Evolutionary conservation across 495 filamentous ascomycete species (phyloP), one percentile per base, ranked within the genome.

Genomic region (Cenococcum geophilum): DNA sequence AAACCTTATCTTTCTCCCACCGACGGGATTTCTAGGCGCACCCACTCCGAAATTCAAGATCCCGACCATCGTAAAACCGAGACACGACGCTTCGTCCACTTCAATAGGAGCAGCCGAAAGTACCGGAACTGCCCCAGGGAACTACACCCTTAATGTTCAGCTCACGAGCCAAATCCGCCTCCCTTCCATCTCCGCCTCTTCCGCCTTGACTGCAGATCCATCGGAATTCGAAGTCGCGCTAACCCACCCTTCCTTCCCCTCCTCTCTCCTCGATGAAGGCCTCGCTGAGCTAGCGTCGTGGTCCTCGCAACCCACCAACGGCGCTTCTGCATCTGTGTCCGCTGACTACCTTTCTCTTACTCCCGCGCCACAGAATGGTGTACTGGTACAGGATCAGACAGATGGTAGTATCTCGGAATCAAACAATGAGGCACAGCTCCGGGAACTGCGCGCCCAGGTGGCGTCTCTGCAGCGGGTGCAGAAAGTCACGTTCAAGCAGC

Each of bases 31-130:
- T 42, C 73, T 81, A 8, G 54, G 71, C 1, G 56, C 45, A 5
- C 69, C 62, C 1, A 51, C 67, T 16, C 27, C 58, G 40, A 67
- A 78, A 21, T 79, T 85, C 20, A 83, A 79, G 51, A 71, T 83
- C 0, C 76, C 80, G 16, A 80, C 77, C 4, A 81, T 95, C 14
- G 77, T 88, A 40, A 95, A 95, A 70, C 91, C 91, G 0, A 75
- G 79, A 66, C 80, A 76, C 12, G 75, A 78, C 57, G 74, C 12
- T 6, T 32, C 27, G 27, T 6, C 27, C 27, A 60, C 74, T 53
- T 52, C 68, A 10, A 77, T 79, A 22, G 79, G 81, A 42, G 69
- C 69, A 54, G 58, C 67, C 61, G 1, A 50, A 56, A 11, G 79
- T 89, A 12, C 85, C 86, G 34, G 76, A 78, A 5, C 82, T 82